phyloP scores from a whole-genome alignment of 2,329 filamentous ascomycete genomes.

The Penicillium olsonii region DNA sequence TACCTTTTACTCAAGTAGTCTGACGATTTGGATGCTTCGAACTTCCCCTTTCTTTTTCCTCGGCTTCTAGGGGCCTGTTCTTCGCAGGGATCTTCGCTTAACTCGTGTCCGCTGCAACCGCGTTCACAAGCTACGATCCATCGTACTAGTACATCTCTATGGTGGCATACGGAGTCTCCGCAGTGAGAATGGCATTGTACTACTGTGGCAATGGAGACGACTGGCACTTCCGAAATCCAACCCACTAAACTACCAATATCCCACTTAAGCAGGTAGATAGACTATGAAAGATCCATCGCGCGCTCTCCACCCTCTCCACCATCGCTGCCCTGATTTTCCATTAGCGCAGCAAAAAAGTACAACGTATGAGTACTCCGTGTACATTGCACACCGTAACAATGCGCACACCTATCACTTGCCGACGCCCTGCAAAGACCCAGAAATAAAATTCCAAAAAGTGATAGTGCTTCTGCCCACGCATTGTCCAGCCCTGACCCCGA shows the following conservation, averaged over 20 bases:
- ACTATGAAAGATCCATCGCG: not conserved
- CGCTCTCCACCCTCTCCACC: not conserved
- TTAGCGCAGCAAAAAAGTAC: not conserved
- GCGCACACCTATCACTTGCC: constrained; percentile 13
- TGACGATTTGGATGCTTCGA: not conserved
- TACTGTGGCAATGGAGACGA: too few species aligned
- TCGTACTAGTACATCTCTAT: too few species aligned
- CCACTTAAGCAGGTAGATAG: not conserved
- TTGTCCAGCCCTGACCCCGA: constrained; percentile 4
- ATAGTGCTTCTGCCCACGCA: constrained; percentile 11
- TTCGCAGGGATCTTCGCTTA: constrained; percentile 11
- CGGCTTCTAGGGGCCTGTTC: not conserved
- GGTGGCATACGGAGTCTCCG: not conserved
- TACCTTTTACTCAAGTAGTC: not conserved
- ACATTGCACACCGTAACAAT: not conserved
- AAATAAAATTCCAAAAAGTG: not conserved
- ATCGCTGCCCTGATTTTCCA: not conserved
- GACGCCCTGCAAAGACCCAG: constrained; percentile 15
- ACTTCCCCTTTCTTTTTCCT: constrained; percentile 6
- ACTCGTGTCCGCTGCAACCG: constrained; percentile 27
- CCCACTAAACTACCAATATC: too few species aligned
- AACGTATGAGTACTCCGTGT: not conserved
- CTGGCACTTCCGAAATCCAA: too few species aligned
- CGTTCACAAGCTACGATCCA: constrained; percentile 9
- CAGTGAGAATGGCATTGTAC: not conserved